Conservation (phyloP, 1,284 basidiomycete species). For the Pyrrhoderma noxium region DNA sequence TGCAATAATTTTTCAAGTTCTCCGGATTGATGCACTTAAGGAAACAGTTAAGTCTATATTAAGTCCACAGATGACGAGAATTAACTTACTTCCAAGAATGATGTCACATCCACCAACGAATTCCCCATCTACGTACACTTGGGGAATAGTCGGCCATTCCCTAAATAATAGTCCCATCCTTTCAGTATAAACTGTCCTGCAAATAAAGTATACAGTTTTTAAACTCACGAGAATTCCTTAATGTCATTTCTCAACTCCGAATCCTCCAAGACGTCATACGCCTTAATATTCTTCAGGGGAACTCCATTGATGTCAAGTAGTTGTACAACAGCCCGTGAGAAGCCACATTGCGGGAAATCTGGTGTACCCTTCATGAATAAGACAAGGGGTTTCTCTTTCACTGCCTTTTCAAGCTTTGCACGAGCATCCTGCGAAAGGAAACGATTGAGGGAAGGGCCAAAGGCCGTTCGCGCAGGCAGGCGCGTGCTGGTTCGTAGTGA, state of each 20-base stretch:
- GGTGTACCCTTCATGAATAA: constrained; percentile 71
- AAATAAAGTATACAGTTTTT: background rate
- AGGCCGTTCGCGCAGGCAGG: constrained; percentile 1
- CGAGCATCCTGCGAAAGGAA: constrained; percentile 21
- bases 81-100: constrained; percentile 77
- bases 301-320: constrained; percentile 88
- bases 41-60: background rate
- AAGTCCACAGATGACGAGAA: background rate
- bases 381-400: constrained; percentile 46
- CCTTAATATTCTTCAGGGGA: constrained; percentile 69
- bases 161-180: constrained; percentile 32
- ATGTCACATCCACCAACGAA: constrained; percentile 98
- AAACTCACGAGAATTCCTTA: constrained; percentile 90
- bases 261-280: constrained; percentile 89
- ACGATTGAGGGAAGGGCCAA: constrained; percentile 9
- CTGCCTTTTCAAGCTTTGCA: constrained; percentile 31
- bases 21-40: constrained; percentile 89
- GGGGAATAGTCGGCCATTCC: constrained; percentile 97
- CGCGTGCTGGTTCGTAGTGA: constrained; percentile 10
- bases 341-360: constrained; percentile 71
- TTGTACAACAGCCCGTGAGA: constrained; percentile 90
- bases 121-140: constrained; percentile 91
- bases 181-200: background rate
- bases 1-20: constrained; percentile 83
- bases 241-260: constrained; percentile 76